phyloP scores from a whole-genome alignment of 768 basidiomycete genomes.

The Boletus subparvulus region DNA sequence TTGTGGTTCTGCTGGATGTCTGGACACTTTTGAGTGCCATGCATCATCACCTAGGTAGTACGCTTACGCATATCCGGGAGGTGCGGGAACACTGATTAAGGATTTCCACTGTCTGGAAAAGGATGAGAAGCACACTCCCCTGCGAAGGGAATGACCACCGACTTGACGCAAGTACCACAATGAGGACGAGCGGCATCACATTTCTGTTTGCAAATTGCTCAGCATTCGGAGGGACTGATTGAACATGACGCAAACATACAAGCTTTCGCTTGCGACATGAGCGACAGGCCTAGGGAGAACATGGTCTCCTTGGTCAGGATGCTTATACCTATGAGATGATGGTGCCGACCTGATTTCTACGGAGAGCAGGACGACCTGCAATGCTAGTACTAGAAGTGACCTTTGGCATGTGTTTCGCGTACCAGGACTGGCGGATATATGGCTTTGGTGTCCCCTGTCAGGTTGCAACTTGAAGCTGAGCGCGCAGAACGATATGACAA shows the following conservation, averaged over 20 bases:
- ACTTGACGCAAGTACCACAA: constrained; percentile 84
- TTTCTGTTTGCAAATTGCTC: constrained; percentile 51
- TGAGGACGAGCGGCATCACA: constrained; percentile 86
- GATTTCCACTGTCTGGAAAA: constrained; percentile 72
- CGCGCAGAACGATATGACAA: not conserved
- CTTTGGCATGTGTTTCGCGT: constrained; percentile 60
- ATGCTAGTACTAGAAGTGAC: constrained; percentile 36
- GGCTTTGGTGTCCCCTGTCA: constrained; percentile 3
- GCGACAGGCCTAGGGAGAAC: constrained; percentile 59
- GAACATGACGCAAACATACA: constrained; percentile 42
- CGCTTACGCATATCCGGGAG: constrained; percentile 78
- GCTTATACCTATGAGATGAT: not conserved
- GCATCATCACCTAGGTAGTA: not conserved
- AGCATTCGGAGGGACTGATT: not conserved
- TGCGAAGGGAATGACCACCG: constrained; percentile 38
- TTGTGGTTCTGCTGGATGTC: constrained; percentile 83
- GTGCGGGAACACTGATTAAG: constrained; percentile 79
- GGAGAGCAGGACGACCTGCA: constrained; percentile 60
- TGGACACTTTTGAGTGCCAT: constrained; percentile 29
- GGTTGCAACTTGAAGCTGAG: not conserved
- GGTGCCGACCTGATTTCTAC: constrained; percentile 68
- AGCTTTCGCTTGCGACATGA: constrained; percentile 84
- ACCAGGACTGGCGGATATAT: not conserved
- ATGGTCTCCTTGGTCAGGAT: constrained; percentile 9
- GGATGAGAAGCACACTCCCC: constrained; percentile 6